A percentile compares a stretch with the other conserved stretches of the same genome.
Conservation (phyloP, 164 flowering plant species). For the Vitis amurensis region DNA sequence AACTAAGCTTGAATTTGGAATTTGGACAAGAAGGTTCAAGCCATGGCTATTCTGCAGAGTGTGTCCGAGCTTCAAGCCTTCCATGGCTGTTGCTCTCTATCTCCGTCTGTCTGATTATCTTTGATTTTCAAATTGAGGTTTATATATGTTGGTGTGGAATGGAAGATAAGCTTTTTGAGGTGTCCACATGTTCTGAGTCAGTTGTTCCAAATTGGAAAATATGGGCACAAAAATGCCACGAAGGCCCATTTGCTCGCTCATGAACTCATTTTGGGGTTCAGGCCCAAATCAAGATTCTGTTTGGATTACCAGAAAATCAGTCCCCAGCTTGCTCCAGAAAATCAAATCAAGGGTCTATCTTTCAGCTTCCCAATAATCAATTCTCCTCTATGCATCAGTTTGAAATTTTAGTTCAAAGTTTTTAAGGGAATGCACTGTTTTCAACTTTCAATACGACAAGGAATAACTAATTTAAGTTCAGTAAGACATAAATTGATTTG, state of each 20-base stretch:
- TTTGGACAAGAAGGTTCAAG: slow-evolving; percentile 21
- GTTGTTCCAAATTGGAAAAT: neutral
- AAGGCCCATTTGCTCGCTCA: neutral
- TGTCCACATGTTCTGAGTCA: slow-evolving; percentile 12
- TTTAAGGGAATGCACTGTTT: no score
- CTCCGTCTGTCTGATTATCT: slow-evolving; percentile 2
- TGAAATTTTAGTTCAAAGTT: no score
- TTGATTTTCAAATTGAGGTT: slow-evolving; percentile 3
- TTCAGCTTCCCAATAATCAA: no score
- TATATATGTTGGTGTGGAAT: slow-evolving; percentile 5
- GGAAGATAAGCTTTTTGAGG: slow-evolving; percentile 21
- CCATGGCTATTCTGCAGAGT: slow-evolving; percentile 18
- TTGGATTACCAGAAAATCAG: no score
- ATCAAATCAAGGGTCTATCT: no score
- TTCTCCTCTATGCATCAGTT: no score
- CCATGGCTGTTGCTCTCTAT: slow-evolving; percentile 30
- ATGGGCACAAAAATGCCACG: neutral
- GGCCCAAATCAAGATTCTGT: no score
- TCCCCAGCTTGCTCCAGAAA: no score
- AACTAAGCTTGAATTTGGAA: slow-evolving; percentile 21
- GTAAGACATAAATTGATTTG: no score
- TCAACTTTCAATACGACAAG: no score
- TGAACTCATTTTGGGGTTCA: neutral
- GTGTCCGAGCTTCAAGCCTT: slow-evolving; percentile 33
- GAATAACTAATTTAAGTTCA: no score